A percentile compares a stretch with the other conserved stretches of the same genome.
Conservation (phyloP, 192 early-diverging fungal species). For the Backusella mclennaniae region DNA sequence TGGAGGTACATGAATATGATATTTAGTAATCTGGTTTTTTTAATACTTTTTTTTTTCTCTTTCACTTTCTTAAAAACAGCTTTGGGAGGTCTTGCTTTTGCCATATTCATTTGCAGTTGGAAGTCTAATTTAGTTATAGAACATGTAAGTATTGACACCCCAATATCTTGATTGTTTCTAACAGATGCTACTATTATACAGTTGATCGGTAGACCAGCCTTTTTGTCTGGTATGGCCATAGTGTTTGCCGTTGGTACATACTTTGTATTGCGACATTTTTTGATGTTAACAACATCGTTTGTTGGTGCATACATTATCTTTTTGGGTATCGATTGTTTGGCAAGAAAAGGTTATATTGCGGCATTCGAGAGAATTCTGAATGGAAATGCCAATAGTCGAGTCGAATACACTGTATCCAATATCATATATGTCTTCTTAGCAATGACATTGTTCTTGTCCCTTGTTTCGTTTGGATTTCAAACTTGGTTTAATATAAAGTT, state of each 20-base stretch:
- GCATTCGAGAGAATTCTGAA: not conserved
- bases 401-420: not conserved
- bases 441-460: slow-evolving; percentile 8
- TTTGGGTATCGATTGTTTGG: not conserved
- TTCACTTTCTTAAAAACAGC: not conserved
- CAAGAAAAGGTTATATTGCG: not conserved
- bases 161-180: not conserved
- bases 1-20: not conserved
- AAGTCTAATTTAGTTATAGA: slow-evolving; percentile 26
- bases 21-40: not conserved
- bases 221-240: not conserved
- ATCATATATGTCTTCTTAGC: not conserved
- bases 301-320: not conserved
- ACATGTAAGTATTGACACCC: not conserved
- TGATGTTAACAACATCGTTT: not conserved
- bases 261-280: not conserved
- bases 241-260: not conserved
- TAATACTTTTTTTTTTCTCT: not conserved
- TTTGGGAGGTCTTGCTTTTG: slow-evolving; percentile 30
- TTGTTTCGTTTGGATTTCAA: slow-evolving; percentile 10
- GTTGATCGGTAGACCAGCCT: not conserved
- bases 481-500: not conserved
- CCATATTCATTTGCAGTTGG: slow-evolving; percentile 26
- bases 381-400: not conserved
- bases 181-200: not conserved